Evolutionary conservation across 345 rosid genomes (phyloP).

Genomic region (Gossypium rotundifolium): DNA sequence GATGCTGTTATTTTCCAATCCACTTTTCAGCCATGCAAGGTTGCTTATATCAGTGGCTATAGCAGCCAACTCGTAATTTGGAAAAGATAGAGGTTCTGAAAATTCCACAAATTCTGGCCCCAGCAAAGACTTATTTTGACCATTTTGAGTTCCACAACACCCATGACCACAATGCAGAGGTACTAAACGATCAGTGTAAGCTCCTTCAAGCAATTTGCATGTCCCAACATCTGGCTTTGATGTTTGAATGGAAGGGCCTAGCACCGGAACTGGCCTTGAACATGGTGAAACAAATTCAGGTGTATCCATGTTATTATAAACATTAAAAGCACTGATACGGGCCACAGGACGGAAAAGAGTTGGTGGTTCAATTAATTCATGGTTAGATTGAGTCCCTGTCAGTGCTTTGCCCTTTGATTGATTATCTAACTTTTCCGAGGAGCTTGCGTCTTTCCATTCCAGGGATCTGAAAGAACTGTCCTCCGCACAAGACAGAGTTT

Average conservation of each 20-base stretch:
- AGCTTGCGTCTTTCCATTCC: constrained; percentile 51
- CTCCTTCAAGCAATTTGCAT: constrained; percentile 50
- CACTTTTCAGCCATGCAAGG: constrained; percentile 80
- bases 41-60: constrained; percentile 75
- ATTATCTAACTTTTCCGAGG: constrained; percentile 38
- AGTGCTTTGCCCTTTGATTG: constrained; percentile 31
- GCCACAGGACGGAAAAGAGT: constrained; percentile 69
- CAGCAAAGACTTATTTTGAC: constrained; percentile 40
- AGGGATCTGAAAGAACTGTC: constrained; percentile 42
- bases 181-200: constrained; percentile 44
- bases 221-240: constrained; percentile 45
- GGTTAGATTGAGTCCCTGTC: constrained; percentile 24
- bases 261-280: constrained; percentile 29
- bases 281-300: constrained; percentile 30
- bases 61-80: constrained; percentile 73
- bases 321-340: constrained; percentile 55
- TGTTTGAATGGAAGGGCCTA: constrained; percentile 34
- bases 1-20: constrained; percentile 53
- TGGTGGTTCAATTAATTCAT: constrained; percentile 35
- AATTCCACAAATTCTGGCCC: constrained; percentile 79
- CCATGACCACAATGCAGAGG: constrained; percentile 70
- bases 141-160: constrained; percentile 41
- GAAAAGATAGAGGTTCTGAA: constrained; percentile 49
- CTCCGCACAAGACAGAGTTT: constrained; percentile 66
- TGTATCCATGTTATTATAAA: constrained; percentile 30